phyloP scores from a whole-genome alignment of 441 rosid species.

The Macaranga tanarius region DNA sequence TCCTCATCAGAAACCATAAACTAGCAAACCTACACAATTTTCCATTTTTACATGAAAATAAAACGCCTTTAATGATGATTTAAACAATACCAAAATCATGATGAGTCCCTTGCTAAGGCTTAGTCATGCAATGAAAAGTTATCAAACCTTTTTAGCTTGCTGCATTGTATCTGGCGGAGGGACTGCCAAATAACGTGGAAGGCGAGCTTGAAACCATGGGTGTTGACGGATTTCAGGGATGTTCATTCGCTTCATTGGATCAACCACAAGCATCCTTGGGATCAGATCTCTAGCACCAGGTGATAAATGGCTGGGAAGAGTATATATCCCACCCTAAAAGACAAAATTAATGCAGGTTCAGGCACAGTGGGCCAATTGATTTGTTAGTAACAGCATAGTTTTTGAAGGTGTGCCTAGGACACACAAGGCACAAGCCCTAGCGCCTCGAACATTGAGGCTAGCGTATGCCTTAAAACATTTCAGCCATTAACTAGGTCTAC shows the following conservation, averaged over 20 bases:
- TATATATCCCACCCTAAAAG: conserved; percentile 85
- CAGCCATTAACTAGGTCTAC: too few species aligned
- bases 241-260: conserved; percentile 88
- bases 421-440: too few species aligned
- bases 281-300: conserved; percentile 89
- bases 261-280: conserved; percentile 95
- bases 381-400: background rate
- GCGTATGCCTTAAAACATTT: too few species aligned
- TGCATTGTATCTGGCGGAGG: conserved; percentile 95
- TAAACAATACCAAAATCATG: background rate
- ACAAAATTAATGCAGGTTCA: conserved; percentile 12
- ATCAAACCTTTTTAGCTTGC: conserved; percentile 88
- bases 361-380: background rate
- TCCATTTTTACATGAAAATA: background rate
- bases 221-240: conserved; percentile 97
- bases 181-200: conserved; percentile 95
- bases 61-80: background rate
- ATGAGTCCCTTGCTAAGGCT: background rate
- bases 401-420: too few species aligned
- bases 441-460: too few species aligned
- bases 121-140: conserved; percentile 3
- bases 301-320: conserved; percentile 96
- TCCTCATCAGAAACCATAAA: background rate
- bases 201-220: conserved; percentile 90
- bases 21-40: background rate